These are phyloP conservation scores for Cercophora newfieldiana DNA, from an alignment of 495 filamentous ascomycete species.

Conservation along the genomic window DNA sequence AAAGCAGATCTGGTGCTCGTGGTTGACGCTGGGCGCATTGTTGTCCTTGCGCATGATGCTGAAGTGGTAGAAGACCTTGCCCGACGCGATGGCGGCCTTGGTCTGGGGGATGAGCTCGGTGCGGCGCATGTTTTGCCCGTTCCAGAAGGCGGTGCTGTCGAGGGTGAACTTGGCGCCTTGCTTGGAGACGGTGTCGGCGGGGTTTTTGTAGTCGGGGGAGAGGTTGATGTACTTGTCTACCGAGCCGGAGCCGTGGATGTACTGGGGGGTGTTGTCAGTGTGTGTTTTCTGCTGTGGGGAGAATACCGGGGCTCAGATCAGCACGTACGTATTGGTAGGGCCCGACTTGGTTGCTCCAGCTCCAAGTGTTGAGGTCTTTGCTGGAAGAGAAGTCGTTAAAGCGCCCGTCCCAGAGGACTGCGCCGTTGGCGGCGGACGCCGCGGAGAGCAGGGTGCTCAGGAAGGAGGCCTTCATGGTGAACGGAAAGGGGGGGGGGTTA, in stretches of 20 bases:
- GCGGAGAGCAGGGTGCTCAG: slow-evolving; percentile 14
- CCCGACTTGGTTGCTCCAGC: slow-evolving; percentile 64
- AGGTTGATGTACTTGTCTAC: slow-evolving; percentile 60
- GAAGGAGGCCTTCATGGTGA: slow-evolving; percentile 30
- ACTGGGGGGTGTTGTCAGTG: too few species aligned
- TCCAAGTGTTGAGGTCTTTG: slow-evolving; percentile 58
- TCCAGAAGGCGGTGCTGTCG: slow-evolving; percentile 59
- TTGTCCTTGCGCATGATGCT: slow-evolving; percentile 55
- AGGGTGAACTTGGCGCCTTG: slow-evolving; percentile 68
- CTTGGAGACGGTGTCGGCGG: slow-evolving; percentile 56
- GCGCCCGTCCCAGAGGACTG: slow-evolving; percentile 61
- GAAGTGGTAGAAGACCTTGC: slow-evolving; percentile 68
- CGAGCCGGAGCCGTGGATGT: slow-evolving; percentile 61
- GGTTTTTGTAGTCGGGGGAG: slow-evolving; percentile 58
- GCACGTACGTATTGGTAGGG: slow-evolving; percentile 73
- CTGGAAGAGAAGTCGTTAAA: slow-evolving; percentile 57
- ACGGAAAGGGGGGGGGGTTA: too few species aligned
- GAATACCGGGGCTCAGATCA: too few species aligned
- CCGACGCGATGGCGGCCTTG: slow-evolving; percentile 58
- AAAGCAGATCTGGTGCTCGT: slow-evolving; percentile 73
- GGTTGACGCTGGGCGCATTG: slow-evolving; percentile 57
- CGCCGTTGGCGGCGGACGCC: slow-evolving; percentile 27
- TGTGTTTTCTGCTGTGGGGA: too few species aligned
- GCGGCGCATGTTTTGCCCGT: slow-evolving; percentile 54
- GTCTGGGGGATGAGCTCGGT: slow-evolving; percentile 68